Percentiles rank a stretch among this genome's conserved stretches.
Evolutionary conservation across 108 stramenopile species (phyloP).

Genomic region (Skeletonema tropicum): DNA sequence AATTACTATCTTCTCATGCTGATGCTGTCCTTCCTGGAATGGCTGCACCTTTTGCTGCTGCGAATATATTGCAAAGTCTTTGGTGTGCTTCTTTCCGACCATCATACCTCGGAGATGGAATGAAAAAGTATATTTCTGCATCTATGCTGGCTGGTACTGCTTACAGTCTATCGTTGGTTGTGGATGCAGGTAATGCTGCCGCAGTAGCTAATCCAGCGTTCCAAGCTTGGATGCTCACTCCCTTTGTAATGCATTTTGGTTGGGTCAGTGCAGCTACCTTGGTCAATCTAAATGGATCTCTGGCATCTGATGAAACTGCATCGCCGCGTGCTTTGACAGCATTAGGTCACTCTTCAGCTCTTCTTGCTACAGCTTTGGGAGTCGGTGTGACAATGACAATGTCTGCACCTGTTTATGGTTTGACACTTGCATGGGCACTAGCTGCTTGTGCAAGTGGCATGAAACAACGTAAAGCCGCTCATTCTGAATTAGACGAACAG

Average conservation of each 20-base stretch:
- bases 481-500: constrained; percentile 20
- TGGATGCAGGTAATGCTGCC: constrained; percentile 31
- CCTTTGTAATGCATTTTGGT: constrained; percentile 72
- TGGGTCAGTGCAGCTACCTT: constrained; percentile 77
- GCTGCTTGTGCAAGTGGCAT: constrained; percentile 67
- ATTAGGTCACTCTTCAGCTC: constrained; percentile 67
- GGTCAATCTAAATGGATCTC: constrained; percentile 70
- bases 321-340: constrained; percentile 34
- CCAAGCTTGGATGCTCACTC: constrained; percentile 42
- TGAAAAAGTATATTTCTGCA: constrained; percentile 53
- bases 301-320: constrained; percentile 43
- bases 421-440: constrained; percentile 76
- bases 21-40: constrained; percentile 36
- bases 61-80: constrained; percentile 64
- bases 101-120: constrained; percentile 52
- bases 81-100: constrained; percentile 80
- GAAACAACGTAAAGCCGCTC: constrained; percentile 25
- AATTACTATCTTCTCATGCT: constrained; percentile 43
- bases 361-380: constrained; percentile 65
- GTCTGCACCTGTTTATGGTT: constrained; percentile 62
- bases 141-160: constrained; percentile 64
- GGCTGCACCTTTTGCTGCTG: constrained; percentile 60
- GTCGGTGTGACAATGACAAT: constrained; percentile 48
- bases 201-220: constrained; percentile 8
- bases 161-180: constrained; percentile 60